Evolutionary conservation across 169 alveolate genomes (phyloP), one percentile per base, ranked within the genome.

Genomic region (Plasmodium ovale): DNA sequence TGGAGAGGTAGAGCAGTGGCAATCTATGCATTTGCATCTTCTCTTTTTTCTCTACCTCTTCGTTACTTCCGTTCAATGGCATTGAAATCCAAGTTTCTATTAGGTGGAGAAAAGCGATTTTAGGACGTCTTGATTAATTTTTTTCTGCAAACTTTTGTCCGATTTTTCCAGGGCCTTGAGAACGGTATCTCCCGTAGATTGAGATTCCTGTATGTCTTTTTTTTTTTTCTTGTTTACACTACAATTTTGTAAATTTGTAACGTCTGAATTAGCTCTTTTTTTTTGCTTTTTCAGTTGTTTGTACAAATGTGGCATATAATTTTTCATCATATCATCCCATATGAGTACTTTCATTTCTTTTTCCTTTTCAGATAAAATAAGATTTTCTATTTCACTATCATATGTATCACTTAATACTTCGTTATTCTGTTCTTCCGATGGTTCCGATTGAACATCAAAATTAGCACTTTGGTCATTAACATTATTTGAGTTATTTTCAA

Each of bases 281-380:
- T 92, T 92, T 44, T 93, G 65, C 60, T 88, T 94, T 69, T 85
- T 91, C 49, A 84, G 87, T 31, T 96, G 79, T 39, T 95, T 74
- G 94, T 92, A 94, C 19, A 94, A 93, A 67, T 92, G 92, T 0
- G 97, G 97, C 88, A 95, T 85, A 58, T 92, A 87, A 49, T 87
- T 95, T 89, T 77, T 95, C 77, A 97, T 95, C 64, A 95, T 92
- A 72, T 95, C 97, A 74, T 95, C 97, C 97, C 97, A 95, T 25
- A 95, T 87, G n/a, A 93, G 87, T 74, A 93, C 92, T 77, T 95
- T 95, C 6, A 94, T 91, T 49, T 64, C 92, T 87, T 82, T 93
- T 87, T 95, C 97, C 39, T 92, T 92, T 42, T 94, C 96, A 3
- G 95, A 92, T 25, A 95, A 89, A 23, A 95, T 92, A 89, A 95